Evolutionary conservation across 331 rosid genomes (phyloP).

Genomic region (Telfairia occidentalis): DNA sequence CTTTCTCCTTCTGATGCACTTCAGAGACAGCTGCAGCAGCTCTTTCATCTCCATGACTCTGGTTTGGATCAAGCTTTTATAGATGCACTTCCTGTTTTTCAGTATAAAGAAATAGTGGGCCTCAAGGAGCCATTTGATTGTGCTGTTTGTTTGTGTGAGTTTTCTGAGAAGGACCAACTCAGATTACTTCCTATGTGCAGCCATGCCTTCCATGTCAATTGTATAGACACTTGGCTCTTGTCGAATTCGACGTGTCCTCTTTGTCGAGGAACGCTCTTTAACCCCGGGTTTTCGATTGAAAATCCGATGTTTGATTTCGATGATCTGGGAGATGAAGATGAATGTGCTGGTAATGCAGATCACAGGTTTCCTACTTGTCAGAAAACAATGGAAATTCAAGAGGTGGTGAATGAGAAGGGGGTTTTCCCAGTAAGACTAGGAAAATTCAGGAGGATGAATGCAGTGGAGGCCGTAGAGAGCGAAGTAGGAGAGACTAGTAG

Average conservation of each 20-base stretch:
- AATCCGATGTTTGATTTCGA: slow-evolving; percentile 75
- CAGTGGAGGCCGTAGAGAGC: slow-evolving; percentile 32
- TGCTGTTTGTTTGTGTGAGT: slow-evolving; percentile 89
- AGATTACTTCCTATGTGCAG: slow-evolving; percentile 88
- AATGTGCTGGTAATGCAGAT: slow-evolving; percentile 38
- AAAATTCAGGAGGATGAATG: slow-evolving; percentile 51
- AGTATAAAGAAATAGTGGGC: slow-evolving; percentile 79
- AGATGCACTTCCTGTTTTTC: slow-evolving; percentile 96
- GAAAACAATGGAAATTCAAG: slow-evolving; percentile 57
- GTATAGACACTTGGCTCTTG: slow-evolving; percentile 97
- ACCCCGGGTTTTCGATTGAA: slow-evolving; percentile 49
- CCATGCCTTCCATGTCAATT: slow-evolving; percentile 86
- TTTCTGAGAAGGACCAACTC: slow-evolving; percentile 71
- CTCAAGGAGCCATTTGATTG: slow-evolving; percentile 85
- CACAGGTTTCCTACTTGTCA: slow-evolving; percentile 35
- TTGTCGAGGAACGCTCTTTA: slow-evolving; percentile 70
- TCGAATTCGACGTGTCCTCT: slow-evolving; percentile 94
- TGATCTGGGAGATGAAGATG: slow-evolving; percentile 70
- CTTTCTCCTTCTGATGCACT: slow-evolving; percentile 77
- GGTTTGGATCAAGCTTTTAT: slow-evolving; percentile 94
- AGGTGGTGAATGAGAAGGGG: slow-evolving; percentile 52
- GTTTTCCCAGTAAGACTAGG: slow-evolving; percentile 83
- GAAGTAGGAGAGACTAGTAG: slow-evolving; percentile 83
- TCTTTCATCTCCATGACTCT: slow-evolving; percentile 93
- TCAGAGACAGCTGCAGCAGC: slow-evolving; percentile 92